Base-by-base conservation (phyloP, 768 basidiomycete genomes). In the Collybia mongolica region DNA sequence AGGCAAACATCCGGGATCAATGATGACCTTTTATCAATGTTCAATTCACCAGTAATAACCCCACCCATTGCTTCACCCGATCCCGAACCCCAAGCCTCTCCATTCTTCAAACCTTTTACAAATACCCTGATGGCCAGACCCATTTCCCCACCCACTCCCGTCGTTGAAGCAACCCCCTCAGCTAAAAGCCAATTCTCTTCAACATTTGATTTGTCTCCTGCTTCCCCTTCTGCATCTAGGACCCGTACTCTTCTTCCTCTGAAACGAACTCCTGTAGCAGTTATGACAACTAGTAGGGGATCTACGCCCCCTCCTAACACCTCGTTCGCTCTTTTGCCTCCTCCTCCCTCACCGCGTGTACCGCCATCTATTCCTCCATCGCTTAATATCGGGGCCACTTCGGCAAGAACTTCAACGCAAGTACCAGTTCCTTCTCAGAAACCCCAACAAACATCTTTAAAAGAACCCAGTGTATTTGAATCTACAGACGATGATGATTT, bases 401-500 rank as follows among this genome's bases (percentile, higher is more conserved):
- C 44, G 9, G 52, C 55, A 24, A 52, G 60, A 29, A 57, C 65
- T n/a, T 60, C 67, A 44, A 54, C 60, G 46, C 44, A 66, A 44
- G 57, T 68, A 35, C 61, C 69, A 2, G 64, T 65, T 19, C 64
- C 68, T 19, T 47, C 66, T 29, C 59, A 67, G 6, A 56, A 62
- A 22, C 52, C 48, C n/a, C 32, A 14, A 48, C 46, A 18, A 50
- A 62, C 19, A 12, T 7, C 37, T 39, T 38, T 15, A 7, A n/a
- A 28, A 15, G n/a, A 11, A 28, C 11, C 46, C 18, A 3, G 23
- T 15, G 2, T 36, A n/a, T 26, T 26, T 28, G 23, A 5, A 39
- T 54, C 61, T 20, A 60, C 65, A 29, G 59, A 65, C 41, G 78
- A 82, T 46, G 75, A 77, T 48, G 81, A 83, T 42, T 88, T 84